Conservation (phyloP, 306 rosid species). For the Geum urbanum region DNA sequence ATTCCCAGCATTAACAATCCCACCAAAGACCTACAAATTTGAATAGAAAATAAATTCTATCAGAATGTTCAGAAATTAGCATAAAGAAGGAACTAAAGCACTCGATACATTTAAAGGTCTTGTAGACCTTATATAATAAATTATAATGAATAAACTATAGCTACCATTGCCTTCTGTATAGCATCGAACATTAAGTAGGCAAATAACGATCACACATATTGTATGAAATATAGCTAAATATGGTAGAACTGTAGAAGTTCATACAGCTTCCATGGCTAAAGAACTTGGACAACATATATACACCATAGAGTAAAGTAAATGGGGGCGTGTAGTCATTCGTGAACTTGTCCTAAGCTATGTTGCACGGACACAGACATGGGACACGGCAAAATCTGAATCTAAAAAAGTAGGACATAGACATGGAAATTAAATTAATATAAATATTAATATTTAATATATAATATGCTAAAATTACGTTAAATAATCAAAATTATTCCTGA, state of each 20-base stretch:
- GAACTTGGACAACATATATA: background rate
- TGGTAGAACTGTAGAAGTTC: background rate
- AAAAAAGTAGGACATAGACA: no score
- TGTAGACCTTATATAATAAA: background rate
- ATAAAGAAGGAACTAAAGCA: slow-evolving; percentile 10
- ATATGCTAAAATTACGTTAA: no score
- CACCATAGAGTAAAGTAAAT: background rate
- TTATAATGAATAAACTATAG: no score
- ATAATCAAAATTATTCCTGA: no score
- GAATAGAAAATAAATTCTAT: slow-evolving; percentile 16
- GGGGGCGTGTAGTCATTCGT: background rate
- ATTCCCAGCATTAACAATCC: slow-evolving; percentile 83
- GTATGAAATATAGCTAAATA: background rate
- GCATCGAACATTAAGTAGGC: background rate
- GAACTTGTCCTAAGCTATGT: background rate
- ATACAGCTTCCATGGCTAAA: background rate
- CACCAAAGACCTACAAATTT: slow-evolving; percentile 68
- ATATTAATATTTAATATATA: no score
- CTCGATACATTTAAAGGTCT: background rate
- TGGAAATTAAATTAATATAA: no score
- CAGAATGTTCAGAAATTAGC: slow-evolving; percentile 7
- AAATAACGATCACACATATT: background rate
- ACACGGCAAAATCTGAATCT: no score
- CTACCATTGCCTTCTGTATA: background rate
- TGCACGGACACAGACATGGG: no score